Base-by-base conservation (phyloP, 2,329 filamentous ascomycete genomes). In the Microdochium trichocladiopsis region DNA sequence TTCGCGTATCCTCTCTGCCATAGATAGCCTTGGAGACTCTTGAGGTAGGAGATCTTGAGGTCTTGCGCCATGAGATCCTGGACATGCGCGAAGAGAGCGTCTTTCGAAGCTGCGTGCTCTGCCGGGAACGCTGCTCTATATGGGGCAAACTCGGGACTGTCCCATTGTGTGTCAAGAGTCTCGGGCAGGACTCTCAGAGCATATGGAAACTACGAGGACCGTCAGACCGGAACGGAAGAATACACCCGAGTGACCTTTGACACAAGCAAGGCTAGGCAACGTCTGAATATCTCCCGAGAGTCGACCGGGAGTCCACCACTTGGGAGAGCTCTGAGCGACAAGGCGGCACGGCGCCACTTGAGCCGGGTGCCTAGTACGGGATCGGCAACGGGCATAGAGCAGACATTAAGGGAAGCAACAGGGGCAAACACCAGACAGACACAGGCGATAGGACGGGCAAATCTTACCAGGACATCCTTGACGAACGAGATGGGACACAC, bases 401-500 rank as follows among this genome's bases (percentile, higher is more conserved):
- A 16, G 18, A 16, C 22, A 22, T 18, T 18, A 23, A 45, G 41
- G 4, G 16, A 9, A 45, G 6, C 12, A 5, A 18, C 14, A 45
- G 21, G 14, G 33, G 33, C 33, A n/a, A 37, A 37, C 14, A 22
- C 18, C 14, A 16, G 41, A 8, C 5, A 12, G 18, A 8, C 16
- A 4, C 16, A 22, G 18, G 6, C 16, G 12, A 18, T 18, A 45
- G 12, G 41, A 45, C 41, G 5, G 6, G 12, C 21, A 45, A 4
- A 8, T 21, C 41, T 80, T 82, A 92, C 88, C 73, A 92, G 74
- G 58, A 88, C 82, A 67, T 91, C 86, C 72, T 89, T 89, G 70
- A 92, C 88, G 70, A 92, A 92, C 60, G 86, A 89, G 66, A 92
- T 90, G 60, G 87, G 86, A 68, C 87, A 91, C 57, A 92, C 84